Evolutionary conservation across 495 filamentous ascomycete species (phyloP).

Genomic region (Aspergillus biplanus): DNA sequence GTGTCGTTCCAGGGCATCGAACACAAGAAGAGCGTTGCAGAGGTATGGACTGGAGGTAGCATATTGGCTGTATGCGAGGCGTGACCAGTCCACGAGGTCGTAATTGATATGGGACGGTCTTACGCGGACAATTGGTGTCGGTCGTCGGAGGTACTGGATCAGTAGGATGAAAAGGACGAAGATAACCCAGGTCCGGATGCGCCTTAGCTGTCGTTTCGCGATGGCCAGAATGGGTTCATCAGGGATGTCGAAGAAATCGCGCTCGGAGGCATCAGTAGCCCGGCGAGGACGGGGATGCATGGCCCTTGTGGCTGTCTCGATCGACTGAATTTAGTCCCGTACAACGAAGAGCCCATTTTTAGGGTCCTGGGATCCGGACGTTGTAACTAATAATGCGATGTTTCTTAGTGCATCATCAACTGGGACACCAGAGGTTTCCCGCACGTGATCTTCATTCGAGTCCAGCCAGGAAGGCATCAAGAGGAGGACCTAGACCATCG

Average conservation of each 20-base stretch:
- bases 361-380: not conserved
- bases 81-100: slow-evolving; percentile 58
- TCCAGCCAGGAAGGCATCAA: no score
- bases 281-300: slow-evolving; percentile 27
- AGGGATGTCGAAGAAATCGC: slow-evolving; percentile 51
- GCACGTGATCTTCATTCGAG: not conserved
- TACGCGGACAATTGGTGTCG: slow-evolving; percentile 26
- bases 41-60: slow-evolving; percentile 69
- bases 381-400: not conserved
- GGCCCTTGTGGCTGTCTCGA: not conserved
- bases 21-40: slow-evolving; percentile 78
- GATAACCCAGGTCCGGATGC: slow-evolving; percentile 42
- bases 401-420: not conserved
- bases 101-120: slow-evolving; percentile 42
- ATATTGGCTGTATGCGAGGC: slow-evolving; percentile 72
- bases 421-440: not conserved
- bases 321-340: not conserved
- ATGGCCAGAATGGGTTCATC: slow-evolving; percentile 40
- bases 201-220: slow-evolving; percentile 42
- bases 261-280: slow-evolving; percentile 41
- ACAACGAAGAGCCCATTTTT: not conserved
- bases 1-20: slow-evolving; percentile 63
- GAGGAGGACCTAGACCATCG: not conserved
- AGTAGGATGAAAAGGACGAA: slow-evolving; percentile 37
- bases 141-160: slow-evolving; percentile 35